A percentile compares a stretch with the other conserved stretches of the same genome.
Conservation (phyloP, 2,329 filamentous ascomycete species). For the Ceratocystis diversiconidia region DNA sequence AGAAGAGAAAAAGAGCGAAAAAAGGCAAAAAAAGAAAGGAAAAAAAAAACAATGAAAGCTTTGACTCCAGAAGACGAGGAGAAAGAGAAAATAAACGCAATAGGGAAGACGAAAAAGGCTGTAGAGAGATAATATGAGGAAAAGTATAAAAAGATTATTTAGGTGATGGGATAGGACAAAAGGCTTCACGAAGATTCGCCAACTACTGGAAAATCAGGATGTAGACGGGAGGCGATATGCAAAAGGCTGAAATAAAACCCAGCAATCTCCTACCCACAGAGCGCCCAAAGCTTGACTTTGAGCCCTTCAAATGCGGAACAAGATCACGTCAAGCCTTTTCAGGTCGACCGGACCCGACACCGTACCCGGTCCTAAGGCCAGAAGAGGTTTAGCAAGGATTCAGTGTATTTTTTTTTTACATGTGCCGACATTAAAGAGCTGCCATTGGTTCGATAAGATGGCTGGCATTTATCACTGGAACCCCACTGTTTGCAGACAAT, state of each 20-base stretch:
- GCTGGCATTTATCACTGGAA: background rate
- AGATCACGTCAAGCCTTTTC: background rate
- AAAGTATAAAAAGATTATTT: background rate
- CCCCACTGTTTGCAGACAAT: background rate
- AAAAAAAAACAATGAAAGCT: conserved; percentile 4
- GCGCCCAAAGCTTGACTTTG: background rate
- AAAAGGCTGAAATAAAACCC: background rate
- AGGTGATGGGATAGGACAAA: background rate
- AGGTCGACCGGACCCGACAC: background rate
- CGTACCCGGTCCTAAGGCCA: background rate
- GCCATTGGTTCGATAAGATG: background rate
- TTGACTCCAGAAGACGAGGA: background rate
- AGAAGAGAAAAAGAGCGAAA: background rate
- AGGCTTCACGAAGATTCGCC: background rate
- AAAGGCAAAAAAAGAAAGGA: background rate
- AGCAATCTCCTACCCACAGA: background rate
- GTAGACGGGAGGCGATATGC: background rate
- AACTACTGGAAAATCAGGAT: background rate
- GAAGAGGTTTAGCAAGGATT: background rate
- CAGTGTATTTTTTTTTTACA: background rate
- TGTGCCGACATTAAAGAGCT: background rate
- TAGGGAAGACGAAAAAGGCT: background rate
- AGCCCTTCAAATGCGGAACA: background rate
- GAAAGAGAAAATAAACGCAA: background rate
- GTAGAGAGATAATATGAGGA: background rate